Evolutionary conservation across 768 basidiomycete species (phyloP).

Genomic region (Lactarius tabidus): DNA sequence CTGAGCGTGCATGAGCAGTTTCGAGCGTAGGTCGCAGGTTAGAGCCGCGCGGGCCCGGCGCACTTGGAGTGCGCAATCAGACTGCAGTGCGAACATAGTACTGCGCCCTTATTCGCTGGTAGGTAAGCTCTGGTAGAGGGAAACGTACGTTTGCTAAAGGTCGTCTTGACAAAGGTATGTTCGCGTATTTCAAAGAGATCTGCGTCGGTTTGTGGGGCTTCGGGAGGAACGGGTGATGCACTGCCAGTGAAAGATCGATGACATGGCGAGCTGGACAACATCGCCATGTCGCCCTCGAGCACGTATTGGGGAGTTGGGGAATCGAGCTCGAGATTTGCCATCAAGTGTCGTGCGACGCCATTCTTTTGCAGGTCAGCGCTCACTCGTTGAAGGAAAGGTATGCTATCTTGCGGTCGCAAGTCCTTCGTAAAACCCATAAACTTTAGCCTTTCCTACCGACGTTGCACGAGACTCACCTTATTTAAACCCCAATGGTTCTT

Average conservation of each 20-base stretch:
- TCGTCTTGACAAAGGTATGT: constrained; percentile 88
- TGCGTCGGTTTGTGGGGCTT: constrained; percentile 24
- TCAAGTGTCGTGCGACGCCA: constrained; percentile 51
- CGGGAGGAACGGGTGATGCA: constrained; percentile 25
- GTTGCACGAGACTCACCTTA: constrained; percentile 50
- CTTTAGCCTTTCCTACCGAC: neutral
- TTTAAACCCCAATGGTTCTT: constrained; percentile 73
- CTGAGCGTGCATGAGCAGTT: constrained; percentile 68
- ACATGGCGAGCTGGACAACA: constrained; percentile 22
- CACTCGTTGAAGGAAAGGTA: constrained; percentile 90
- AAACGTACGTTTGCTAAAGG: constrained; percentile 83
- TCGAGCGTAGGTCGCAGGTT: constrained; percentile 77
- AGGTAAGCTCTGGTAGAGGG: constrained; percentile 9
- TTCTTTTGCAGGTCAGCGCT: constrained; percentile 80
- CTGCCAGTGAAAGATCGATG: constrained; percentile 5
- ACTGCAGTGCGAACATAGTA: constrained; percentile 86
- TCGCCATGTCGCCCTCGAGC: constrained; percentile 20
- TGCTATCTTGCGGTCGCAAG: constrained; percentile 87
- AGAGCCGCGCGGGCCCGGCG: constrained; percentile 64
- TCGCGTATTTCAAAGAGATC: constrained; percentile 55
- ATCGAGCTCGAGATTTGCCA: constrained; percentile 44
- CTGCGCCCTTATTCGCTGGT: constrained; percentile 81
- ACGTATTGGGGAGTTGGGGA: constrained; percentile 28
- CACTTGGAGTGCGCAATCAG: constrained; percentile 85
- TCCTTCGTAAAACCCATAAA: constrained; percentile 42